These are phyloP conservation scores for Westerdykella sp. DNA, from an alignment of 2,329 filamentous ascomycete genomes.

Conservation along the genomic window DNA sequence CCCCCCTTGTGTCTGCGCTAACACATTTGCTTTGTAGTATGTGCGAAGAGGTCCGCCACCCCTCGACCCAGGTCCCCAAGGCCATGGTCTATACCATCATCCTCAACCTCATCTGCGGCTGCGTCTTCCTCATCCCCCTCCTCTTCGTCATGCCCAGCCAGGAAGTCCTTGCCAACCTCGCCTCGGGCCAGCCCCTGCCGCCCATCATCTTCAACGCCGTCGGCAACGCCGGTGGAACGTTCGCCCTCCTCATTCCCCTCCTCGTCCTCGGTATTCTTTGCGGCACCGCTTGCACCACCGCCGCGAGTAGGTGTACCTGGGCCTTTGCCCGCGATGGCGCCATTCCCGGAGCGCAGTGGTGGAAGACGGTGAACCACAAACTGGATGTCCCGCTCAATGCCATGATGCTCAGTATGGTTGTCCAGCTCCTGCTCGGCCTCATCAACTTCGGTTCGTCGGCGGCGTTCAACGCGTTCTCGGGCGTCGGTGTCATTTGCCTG, in stretches of 20 bases:
- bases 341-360: constrained; percentile 58
- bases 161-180: constrained; percentile 47
- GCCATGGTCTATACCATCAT: constrained; percentile 63
- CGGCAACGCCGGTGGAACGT: constrained; percentile 55
- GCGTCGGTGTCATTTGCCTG: constrained; percentile 63
- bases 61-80: constrained; percentile 62
- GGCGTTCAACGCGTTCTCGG: constrained; percentile 68
- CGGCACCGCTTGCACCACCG: constrained; percentile 63
- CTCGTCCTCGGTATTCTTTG: constrained; percentile 62
- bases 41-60: constrained; percentile 66
- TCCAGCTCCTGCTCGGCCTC: constrained; percentile 58
- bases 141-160: constrained; percentile 64
- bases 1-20: constrained; percentile 14
- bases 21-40: constrained; percentile 45
- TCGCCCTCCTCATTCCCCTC: constrained; percentile 58
- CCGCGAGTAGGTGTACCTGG: constrained; percentile 63
- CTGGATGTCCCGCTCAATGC: constrained; percentile 63
- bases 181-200: constrained; percentile 57
- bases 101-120: constrained; percentile 60
- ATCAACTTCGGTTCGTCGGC: constrained; percentile 64
- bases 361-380: constrained; percentile 56
- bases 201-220: constrained; percentile 58
- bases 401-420: constrained; percentile 64
- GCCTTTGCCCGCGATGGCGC: constrained; percentile 71
- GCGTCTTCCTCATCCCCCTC: constrained; percentile 63